Evolutionary conservation across 1,139 yeast genomes (phyloP).

Genomic region (Yamadazyma songkhlaensis): DNA sequence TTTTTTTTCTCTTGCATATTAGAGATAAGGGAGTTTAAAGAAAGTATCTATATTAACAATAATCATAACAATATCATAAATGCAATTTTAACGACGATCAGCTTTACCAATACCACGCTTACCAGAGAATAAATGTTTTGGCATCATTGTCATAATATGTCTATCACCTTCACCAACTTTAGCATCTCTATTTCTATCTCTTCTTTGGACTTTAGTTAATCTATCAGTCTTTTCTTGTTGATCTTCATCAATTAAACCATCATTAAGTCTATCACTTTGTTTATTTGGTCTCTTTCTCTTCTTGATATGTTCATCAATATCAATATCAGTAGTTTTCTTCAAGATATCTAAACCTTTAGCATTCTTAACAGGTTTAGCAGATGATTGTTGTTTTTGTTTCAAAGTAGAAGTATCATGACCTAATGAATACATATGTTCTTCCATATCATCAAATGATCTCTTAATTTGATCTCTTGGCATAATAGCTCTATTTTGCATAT

Average conservation of each 20-base stretch:
- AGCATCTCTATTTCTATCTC: constrained; percentile 90
- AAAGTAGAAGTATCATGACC: constrained; percentile 83
- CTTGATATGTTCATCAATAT: constrained; percentile 30
- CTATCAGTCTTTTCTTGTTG: constrained; percentile 83
- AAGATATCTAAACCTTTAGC: constrained; percentile 73
- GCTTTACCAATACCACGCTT: constrained; percentile 93
- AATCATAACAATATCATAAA: constrained; percentile 3
- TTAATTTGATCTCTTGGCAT: constrained; percentile 90
- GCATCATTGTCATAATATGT: constrained; percentile 78
- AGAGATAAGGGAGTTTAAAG: neutral
- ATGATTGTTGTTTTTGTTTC: constrained; percentile 44
- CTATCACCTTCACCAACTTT: constrained; percentile 97
- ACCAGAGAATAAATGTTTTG: constrained; percentile 94
- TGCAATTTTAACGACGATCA: constrained; percentile 39
- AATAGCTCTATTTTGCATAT: constrained; percentile 81
- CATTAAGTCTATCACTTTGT: constrained; percentile 80
- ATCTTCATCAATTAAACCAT: constrained; percentile 84
- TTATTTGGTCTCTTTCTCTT: constrained; percentile 48
- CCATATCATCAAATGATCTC: constrained; percentile 78
- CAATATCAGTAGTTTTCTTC: constrained; percentile 46
- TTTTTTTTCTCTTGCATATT: neutral
- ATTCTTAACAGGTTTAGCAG: constrained; percentile 23
- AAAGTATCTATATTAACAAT: constrained; percentile 1
- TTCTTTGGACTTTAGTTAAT: constrained; percentile 83
- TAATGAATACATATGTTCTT: constrained; percentile 79